Evolutionary conservation across 148 eudicot genomes (phyloP).

Genomic region (Linanthus parryae): DNA sequence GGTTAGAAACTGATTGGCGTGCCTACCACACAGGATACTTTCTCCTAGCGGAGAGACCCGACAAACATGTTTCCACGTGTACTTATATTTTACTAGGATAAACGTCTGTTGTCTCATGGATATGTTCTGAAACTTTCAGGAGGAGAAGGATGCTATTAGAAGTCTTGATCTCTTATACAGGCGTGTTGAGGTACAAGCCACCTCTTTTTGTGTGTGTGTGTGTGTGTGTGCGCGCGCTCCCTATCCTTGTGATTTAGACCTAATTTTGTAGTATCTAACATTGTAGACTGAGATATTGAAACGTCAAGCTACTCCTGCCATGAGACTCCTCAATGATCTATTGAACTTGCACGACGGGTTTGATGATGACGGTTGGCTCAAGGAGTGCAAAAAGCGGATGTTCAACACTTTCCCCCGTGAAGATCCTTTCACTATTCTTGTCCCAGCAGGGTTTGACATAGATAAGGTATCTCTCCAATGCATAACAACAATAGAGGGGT

Average conservation of each 20-base stretch:
- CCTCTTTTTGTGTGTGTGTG: too few species aligned
- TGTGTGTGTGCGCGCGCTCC: too few species aligned
- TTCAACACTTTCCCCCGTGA: slow-evolving; percentile 78
- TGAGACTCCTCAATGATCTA: slow-evolving; percentile 88
- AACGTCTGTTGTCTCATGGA: slow-evolving; percentile 1
- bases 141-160: slow-evolving; percentile 90
- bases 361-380: slow-evolving; percentile 84
- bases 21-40: too few species aligned
- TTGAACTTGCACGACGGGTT: slow-evolving; percentile 88
- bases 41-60: neutral
- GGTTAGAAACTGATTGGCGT: too few species aligned
- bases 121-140: slow-evolving; percentile 40
- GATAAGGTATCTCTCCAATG: slow-evolving; percentile 49
- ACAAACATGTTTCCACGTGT: neutral
- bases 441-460: slow-evolving; percentile 83
- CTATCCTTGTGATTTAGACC: neutral
- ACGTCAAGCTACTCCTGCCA: slow-evolving; percentile 86
- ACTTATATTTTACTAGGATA: slow-evolving; percentile 3
- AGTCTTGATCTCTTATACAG: slow-evolving; percentile 96
- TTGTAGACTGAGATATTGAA: slow-evolving; percentile 80
- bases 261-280: neutral
- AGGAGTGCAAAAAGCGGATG: slow-evolving; percentile 90
- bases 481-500: neutral
- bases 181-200: slow-evolving; percentile 80
- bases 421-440: slow-evolving; percentile 95